Evolutionary conservation across 2,329 filamentous ascomycete genomes (phyloP).

Genomic region (Cladosporium sphaerospermum): DNA sequence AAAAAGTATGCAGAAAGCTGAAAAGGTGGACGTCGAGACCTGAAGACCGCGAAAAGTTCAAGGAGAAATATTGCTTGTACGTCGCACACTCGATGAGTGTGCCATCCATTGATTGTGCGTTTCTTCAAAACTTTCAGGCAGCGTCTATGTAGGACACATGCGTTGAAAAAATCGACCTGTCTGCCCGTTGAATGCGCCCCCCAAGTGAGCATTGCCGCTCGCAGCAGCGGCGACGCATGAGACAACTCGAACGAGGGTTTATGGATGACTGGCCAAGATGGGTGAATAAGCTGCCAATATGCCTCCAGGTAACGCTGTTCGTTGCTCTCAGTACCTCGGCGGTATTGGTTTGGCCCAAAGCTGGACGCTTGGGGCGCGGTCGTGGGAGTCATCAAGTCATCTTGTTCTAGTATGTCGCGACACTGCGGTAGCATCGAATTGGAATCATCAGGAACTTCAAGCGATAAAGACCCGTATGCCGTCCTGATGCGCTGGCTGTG

Average conservation of each 20-base stretch:
- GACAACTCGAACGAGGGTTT: slow-evolving; percentile 33
- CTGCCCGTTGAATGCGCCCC: slow-evolving; percentile 36
- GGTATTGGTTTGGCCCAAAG: slow-evolving; percentile 3
- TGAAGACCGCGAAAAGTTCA: slow-evolving; percentile 38
- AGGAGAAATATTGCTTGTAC: slow-evolving; percentile 40
- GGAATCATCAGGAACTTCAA: no score
- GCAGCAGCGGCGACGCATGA: slow-evolving; percentile 37
- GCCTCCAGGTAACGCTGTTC: slow-evolving; percentile 38
- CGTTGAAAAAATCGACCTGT: slow-evolving; percentile 30
- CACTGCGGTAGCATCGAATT: slow-evolving; percentile 6
- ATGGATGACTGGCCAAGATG: slow-evolving; percentile 40
- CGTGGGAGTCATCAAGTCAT: slow-evolving; percentile 13
- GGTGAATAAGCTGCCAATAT: slow-evolving; percentile 42
- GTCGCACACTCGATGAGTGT: slow-evolving; percentile 31
- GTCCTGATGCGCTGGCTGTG: no score
- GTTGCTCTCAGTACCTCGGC: background rate
- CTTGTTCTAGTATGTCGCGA: slow-evolving; percentile 18
- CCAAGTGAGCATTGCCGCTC: slow-evolving; percentile 39
- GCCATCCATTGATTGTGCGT: slow-evolving; percentile 17
- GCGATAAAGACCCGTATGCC: no score
- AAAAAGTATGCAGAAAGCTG: slow-evolving; percentile 34
- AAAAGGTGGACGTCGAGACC: slow-evolving; percentile 33
- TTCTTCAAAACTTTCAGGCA: slow-evolving; percentile 36
- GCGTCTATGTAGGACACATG: slow-evolving; percentile 35
- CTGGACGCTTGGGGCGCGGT: background rate